phyloP scores from a whole-genome alignment of 768 basidiomycete species.

The Mycena latifolia region DNA sequence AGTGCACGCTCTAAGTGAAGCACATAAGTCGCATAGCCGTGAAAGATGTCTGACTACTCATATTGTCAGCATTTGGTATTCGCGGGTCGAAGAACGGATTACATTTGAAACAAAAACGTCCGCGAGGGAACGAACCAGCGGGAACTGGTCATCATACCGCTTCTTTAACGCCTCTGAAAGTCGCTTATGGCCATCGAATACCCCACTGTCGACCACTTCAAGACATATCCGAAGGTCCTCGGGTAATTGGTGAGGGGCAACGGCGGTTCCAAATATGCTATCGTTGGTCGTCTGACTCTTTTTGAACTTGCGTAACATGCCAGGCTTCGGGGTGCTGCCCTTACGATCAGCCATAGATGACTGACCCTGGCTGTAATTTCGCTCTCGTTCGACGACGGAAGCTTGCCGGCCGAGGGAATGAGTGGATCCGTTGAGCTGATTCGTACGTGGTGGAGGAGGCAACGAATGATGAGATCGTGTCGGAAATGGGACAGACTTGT shows the following conservation, averaged over 20 bases:
- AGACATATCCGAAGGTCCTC: slow-evolving; percentile 89
- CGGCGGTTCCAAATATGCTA: slow-evolving; percentile 61
- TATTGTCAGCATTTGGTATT: slow-evolving; percentile 29
- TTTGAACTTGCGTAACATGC: slow-evolving; percentile 77
- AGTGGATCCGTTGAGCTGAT: slow-evolving; percentile 70
- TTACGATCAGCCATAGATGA: slow-evolving; percentile 46
- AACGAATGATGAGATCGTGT: slow-evolving; percentile 85
- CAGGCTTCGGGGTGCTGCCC: slow-evolving; percentile 50
- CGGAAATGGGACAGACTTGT: slow-evolving; percentile 77
- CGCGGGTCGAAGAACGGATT: slow-evolving; percentile 49
- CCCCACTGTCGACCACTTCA: slow-evolving; percentile 87
- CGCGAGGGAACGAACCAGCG: slow-evolving; percentile 90
- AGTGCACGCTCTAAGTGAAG: slow-evolving; percentile 94
- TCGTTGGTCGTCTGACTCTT: slow-evolving; percentile 70
- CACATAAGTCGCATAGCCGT: slow-evolving; percentile 94
- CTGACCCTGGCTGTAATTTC: slow-evolving; percentile 65
- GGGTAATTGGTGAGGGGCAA: slow-evolving; percentile 86
- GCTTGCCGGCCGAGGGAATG: slow-evolving; percentile 84
- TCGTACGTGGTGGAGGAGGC: slow-evolving; percentile 70
- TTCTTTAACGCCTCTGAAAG: slow-evolving; percentile 88
- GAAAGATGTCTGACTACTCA: slow-evolving; percentile 88
- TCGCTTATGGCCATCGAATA: slow-evolving; percentile 90
- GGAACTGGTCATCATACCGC: slow-evolving; percentile 96
- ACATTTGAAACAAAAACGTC: slow-evolving; percentile 98
- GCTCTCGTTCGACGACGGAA: slow-evolving; percentile 60